These are phyloP conservation scores for Przewalskia tangutica DNA, from an alignment of 257 asterid species.

Conservation along the genomic window DNA sequence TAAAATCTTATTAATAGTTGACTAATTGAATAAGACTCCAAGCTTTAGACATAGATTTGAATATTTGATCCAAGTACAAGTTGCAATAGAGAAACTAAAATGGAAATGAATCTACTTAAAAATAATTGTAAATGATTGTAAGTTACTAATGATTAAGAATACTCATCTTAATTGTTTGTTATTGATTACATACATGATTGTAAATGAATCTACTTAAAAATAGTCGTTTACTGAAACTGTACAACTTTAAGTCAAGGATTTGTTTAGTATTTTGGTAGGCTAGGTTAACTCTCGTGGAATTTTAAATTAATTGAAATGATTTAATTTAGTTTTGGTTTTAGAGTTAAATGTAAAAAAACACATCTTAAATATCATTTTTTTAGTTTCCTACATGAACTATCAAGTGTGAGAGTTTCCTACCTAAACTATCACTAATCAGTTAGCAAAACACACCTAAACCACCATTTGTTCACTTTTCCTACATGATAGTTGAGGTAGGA, in stretches of 20 bases:
- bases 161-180: background rate
- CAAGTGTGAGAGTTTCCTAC: too few species aligned
- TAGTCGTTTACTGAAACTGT: background rate
- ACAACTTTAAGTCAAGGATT: background rate
- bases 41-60: background rate
- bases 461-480: too few species aligned
- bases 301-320: background rate
- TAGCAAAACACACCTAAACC: too few species aligned
- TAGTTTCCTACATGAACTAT: too few species aligned
- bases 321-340: background rate
- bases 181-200: background rate
- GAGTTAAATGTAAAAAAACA: too few species aligned
- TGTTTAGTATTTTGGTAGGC: background rate
- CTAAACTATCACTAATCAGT: too few species aligned
- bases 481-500: too few species aligned
- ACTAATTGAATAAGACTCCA: conserved; percentile 20
- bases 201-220: background rate
- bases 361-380: too few species aligned
- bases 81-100: conserved; percentile 19
- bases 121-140: too few species aligned
- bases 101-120: background rate
- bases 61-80: conserved; percentile 8
- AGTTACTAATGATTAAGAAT: too few species aligned
- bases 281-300: background rate
- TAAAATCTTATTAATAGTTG: conserved; percentile 29